phyloP scores from a whole-genome alignment of 495 filamentous ascomycete species.

The Staphylotrichum tortipilum region DNA sequence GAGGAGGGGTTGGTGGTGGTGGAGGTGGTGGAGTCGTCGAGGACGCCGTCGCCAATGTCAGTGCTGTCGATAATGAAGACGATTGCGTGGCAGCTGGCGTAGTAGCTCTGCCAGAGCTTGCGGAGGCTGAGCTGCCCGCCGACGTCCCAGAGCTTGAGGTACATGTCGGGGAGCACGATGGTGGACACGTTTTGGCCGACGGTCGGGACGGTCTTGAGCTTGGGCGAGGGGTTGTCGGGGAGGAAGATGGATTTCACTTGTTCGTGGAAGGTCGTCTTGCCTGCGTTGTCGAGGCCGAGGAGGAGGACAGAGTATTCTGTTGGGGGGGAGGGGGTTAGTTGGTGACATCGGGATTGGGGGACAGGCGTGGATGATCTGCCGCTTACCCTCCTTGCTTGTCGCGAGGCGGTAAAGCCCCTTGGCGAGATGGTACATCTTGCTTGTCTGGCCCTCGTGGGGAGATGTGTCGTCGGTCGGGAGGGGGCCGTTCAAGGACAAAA shows the following conservation, averaged over 20 bases:
- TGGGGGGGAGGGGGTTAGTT: not conserved
- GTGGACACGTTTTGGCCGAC: slow-evolving; percentile 96
- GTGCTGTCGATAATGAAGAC: slow-evolving; percentile 94
- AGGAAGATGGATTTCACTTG: slow-evolving; percentile 85
- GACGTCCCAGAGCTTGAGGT: slow-evolving; percentile 97
- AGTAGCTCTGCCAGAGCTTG: slow-evolving; percentile 93
- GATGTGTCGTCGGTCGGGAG: not conserved
- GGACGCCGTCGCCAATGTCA: slow-evolving; percentile 73
- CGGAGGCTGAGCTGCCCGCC: slow-evolving; percentile 86
- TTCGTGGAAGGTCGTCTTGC: slow-evolving; percentile 96
- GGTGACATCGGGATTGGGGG: not conserved
- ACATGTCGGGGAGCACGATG: slow-evolving; percentile 79
- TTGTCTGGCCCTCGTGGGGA: not conserved
- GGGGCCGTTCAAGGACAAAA: no score
- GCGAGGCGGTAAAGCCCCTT: slow-evolving; percentile 90
- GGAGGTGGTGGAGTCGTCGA: slow-evolving; percentile 50
- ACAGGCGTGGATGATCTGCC: not conserved
- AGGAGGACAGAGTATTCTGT: slow-evolving; percentile 95
- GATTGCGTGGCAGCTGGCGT: slow-evolving; percentile 86
- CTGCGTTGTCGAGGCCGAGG: slow-evolving; percentile 93
- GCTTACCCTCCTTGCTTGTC: slow-evolving; percentile 83
- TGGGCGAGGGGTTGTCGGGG: slow-evolving; percentile 50
- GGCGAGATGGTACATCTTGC: slow-evolving; percentile 84
- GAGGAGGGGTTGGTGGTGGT: no score
- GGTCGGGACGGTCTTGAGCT: slow-evolving; percentile 78